Base-by-base conservation (phyloP, 768 basidiomycete genomes). In the Russula virescens region DNA sequence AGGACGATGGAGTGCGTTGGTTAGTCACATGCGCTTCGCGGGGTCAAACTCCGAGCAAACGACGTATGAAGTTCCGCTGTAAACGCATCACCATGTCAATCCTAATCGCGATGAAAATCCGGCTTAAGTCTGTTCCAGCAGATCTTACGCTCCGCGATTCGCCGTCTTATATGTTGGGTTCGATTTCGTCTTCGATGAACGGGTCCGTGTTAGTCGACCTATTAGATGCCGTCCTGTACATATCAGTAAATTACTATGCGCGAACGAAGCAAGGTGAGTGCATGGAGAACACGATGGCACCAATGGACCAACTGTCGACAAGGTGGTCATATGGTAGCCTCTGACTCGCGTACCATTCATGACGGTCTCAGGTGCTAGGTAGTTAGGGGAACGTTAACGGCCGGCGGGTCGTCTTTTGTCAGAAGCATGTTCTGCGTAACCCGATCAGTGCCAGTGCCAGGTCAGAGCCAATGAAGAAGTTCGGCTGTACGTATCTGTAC, bases 251-350 rank as follows among this genome's bases (percentile, higher is more conserved):
- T 8, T n/a, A 11, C 6, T n/a, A 14, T 16, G 28, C n/a, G 10
- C 84, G n/a, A n/a, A n/a, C n/a, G n/a, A n/a, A n/a, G n/a, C n/a
- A n/a, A n/a, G n/a, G n/a, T n/a, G n/a, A n/a, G 64, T 69, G 93
- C 94, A 93, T 94, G 26, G 88, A 88, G 69, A 88, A 98, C 1
- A 98, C 83, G 57, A 98, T 97, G n/a, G n/a, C n/a, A n/a, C n/a
- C n/a, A n/a, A n/a, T n/a, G n/a, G n/a, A n/a, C n/a, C n/a, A n/a
- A n/a, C n/a, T n/a, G n/a, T n/a, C n/a, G n/a, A n/a, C n/a, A n/a
- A n/a, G n/a, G n/a, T n/a, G n/a, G n/a, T n/a, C n/a, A n/a, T n/a
- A n/a, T n/a, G n/a, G n/a, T n/a, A n/a, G n/a, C n/a, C n/a, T n/a
- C n/a, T n/a, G n/a, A n/a, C n/a, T n/a, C n/a, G n/a, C n/a, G n/a